phyloP scores from a whole-genome alignment of 805 yeast species.

The Saturnispora mendoncae region DNA sequence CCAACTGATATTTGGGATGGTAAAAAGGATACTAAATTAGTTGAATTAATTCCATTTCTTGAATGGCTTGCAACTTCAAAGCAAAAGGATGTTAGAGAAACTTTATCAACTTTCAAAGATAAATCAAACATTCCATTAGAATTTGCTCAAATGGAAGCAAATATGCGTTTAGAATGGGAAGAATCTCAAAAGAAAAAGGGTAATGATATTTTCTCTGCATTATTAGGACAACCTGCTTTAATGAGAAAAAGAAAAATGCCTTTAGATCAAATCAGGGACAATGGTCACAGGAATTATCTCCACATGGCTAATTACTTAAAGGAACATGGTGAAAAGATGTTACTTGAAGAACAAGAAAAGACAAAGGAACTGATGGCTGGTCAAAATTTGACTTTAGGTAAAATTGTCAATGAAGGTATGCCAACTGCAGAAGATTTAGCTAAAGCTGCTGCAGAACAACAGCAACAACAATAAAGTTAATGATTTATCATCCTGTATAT shows the following conservation, averaged over 20 bases:
- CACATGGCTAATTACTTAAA: constrained; percentile 58
- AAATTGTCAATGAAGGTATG: constrained; percentile 73
- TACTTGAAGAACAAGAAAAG: constrained; percentile 77
- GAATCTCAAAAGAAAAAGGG: constrained; percentile 35
- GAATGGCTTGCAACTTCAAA: constrained; percentile 88
- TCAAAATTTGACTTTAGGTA: constrained; percentile 77
- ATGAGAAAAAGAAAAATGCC: constrained; percentile 58
- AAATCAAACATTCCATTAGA: constrained; percentile 65
- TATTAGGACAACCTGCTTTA: constrained; percentile 54
- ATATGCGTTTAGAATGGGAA: constrained; percentile 63
- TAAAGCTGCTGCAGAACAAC: constrained; percentile 26
- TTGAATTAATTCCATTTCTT: constrained; percentile 80
- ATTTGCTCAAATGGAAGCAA: constrained; percentile 67
- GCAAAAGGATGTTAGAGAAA: constrained; percentile 82
- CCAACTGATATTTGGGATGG: constrained; percentile 85
- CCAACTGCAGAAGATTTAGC: constrained; percentile 63
- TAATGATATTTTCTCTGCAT: constrained; percentile 19
- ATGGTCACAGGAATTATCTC: constrained; percentile 83
- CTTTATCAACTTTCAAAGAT: constrained; percentile 63
- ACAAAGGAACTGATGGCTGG: constrained; percentile 75
- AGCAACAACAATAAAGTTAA: background rate
- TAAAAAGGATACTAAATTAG: constrained; percentile 65
- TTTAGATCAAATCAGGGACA: constrained; percentile 80
- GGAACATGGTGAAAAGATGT: constrained; percentile 54
- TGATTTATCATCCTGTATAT: no score